phyloP scores from a whole-genome alignment of 192 early-diverging fungal species.

The Podila verticillata region DNA sequence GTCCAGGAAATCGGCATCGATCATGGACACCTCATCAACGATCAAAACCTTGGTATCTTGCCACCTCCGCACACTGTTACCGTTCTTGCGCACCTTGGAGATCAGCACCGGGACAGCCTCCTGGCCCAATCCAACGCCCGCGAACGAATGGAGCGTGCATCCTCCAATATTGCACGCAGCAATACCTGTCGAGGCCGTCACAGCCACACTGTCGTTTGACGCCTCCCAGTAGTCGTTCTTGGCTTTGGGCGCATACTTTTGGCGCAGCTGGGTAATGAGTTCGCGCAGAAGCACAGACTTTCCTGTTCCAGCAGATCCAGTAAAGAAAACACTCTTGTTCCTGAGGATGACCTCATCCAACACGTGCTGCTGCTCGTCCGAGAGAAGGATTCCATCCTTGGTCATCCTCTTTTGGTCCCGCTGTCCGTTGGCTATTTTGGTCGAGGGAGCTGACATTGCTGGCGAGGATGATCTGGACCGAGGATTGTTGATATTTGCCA shows the following conservation, averaged over 20 bases:
- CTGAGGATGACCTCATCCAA: slow-evolving; percentile 67
- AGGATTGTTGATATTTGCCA: neutral
- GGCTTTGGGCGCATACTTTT: slow-evolving; percentile 59
- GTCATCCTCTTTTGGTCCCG: slow-evolving; percentile 8
- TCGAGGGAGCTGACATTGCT: neutral
- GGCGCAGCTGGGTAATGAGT: slow-evolving; percentile 52
- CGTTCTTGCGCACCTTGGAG: slow-evolving; percentile 25
- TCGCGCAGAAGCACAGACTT: slow-evolving; percentile 61
- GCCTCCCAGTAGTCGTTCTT: slow-evolving; percentile 50
- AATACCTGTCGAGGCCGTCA: slow-evolving; percentile 83
- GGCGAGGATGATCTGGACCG: slow-evolving; percentile 15
- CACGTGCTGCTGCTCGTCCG: slow-evolving; percentile 66
- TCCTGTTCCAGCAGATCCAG: slow-evolving; percentile 78
- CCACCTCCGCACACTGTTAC: slow-evolving; percentile 67
- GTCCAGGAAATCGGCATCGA: slow-evolving; percentile 77
- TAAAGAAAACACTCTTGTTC: slow-evolving; percentile 72
- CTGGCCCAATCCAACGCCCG: slow-evolving; percentile 71
- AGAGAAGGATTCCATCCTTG: slow-evolving; percentile 50
- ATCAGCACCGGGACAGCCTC: slow-evolving; percentile 33
- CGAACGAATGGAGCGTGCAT: slow-evolving; percentile 78
- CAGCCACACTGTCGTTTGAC: slow-evolving; percentile 49
- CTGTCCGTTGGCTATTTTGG: neutral
- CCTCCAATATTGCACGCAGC: slow-evolving; percentile 84
- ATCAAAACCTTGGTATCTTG: slow-evolving; percentile 67
- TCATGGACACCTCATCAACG: slow-evolving; percentile 87